phyloP scores from a whole-genome alignment of 2,329 filamentous ascomycete species.

The Trichothecium sympodiale region DNA sequence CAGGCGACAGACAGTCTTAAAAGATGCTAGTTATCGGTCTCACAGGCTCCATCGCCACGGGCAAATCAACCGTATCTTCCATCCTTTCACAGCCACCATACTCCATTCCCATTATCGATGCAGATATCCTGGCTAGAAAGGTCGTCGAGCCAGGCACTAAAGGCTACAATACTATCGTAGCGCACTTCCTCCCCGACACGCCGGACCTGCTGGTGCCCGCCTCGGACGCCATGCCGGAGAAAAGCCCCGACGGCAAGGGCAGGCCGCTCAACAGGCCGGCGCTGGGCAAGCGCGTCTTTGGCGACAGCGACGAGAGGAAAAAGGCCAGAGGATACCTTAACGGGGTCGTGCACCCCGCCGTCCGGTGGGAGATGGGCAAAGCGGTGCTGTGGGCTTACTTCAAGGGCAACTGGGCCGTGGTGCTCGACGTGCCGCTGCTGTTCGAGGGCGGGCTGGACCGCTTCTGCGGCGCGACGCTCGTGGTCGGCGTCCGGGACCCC shows the following conservation, averaged over 20 bases:
- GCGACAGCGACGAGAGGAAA: slow-evolving; percentile 57
- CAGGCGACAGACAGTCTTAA: too few relatives aligned
- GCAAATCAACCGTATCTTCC: slow-evolving; percentile 89
- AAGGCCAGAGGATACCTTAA: slow-evolving; percentile 72
- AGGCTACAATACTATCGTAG: slow-evolving; percentile 73
- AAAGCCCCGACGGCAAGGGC: slow-evolving; percentile 49
- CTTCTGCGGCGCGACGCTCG: slow-evolving; percentile 74
- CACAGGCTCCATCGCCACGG: slow-evolving; percentile 93
- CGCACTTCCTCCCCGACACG: slow-evolving; percentile 70
- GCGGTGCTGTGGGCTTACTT: slow-evolving; percentile 64
- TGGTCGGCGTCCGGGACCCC: slow-evolving; percentile 75
- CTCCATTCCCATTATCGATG: slow-evolving; percentile 83
- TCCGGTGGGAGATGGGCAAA: slow-evolving; percentile 71
- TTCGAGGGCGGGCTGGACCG: slow-evolving; percentile 83
- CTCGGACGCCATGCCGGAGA: slow-evolving; percentile 37
- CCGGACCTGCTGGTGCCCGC: slow-evolving; percentile 69
- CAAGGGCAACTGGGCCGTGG: slow-evolving; percentile 72
- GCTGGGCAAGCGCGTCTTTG: slow-evolving; percentile 79
- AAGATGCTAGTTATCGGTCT: slow-evolving; percentile 97
- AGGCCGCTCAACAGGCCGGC: slow-evolving; percentile 76
- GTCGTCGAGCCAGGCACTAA: slow-evolving; percentile 87
- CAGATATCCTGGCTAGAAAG: slow-evolving; percentile 81
- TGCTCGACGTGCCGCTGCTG: slow-evolving; percentile 83
- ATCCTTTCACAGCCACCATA: slow-evolving; percentile 73
- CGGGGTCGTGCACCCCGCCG: slow-evolving; percentile 83